A percentile compares a stretch with the other conserved stretches of the same genome.
Conservation (phyloP, 2,329 filamentous ascomycete genomes). For the Penicillium sp. region DNA sequence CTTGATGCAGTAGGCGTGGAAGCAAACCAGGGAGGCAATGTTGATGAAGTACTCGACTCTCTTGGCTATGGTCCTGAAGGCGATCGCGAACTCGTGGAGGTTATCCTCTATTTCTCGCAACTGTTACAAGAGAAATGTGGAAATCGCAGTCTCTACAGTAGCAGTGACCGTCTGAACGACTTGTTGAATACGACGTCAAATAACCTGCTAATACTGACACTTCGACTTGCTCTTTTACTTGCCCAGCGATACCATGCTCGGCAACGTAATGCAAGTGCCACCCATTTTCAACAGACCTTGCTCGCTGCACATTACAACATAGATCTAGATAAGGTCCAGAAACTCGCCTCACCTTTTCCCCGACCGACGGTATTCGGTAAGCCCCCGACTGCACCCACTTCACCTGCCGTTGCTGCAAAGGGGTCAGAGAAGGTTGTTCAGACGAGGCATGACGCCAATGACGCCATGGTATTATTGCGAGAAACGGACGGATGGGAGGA, state of each 20-base stretch:
- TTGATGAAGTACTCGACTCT: slow-evolving; percentile 39
- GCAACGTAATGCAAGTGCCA: slow-evolving; percentile 63
- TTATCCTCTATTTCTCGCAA: slow-evolving; percentile 78
- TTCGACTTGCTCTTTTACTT: slow-evolving; percentile 78
- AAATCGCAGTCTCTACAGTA: slow-evolving; percentile 93
- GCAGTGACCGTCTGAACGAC: slow-evolving; percentile 83
- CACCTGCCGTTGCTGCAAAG: slow-evolving; percentile 59
- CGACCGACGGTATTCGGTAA: slow-evolving; percentile 60
- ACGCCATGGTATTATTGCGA: slow-evolving; percentile 72
- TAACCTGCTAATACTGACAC: slow-evolving; percentile 69
- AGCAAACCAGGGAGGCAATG: slow-evolving; percentile 50
- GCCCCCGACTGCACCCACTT: slow-evolving; percentile 45
- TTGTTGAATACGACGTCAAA: slow-evolving; percentile 84
- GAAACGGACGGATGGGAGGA: slow-evolving; percentile 60
- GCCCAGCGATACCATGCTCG: slow-evolving; percentile 91
- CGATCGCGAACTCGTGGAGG: slow-evolving; percentile 74
- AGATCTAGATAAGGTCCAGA: slow-evolving; percentile 73
- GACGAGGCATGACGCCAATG: slow-evolving; percentile 67
- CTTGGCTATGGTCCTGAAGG: slow-evolving; percentile 69
- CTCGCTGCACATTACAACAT: slow-evolving; percentile 78
- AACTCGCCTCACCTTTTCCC: slow-evolving; percentile 75
- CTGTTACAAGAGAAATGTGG: slow-evolving; percentile 91
- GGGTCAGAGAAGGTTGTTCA: slow-evolving; percentile 66
- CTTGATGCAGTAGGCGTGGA: slow-evolving; percentile 50
- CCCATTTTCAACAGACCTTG: slow-evolving; percentile 66